Evolutionary conservation across 192 early-diverging fungal genomes (phyloP), one percentile per base, ranked within the genome.

Genomic region (Backusella tuberculispora): DNA sequence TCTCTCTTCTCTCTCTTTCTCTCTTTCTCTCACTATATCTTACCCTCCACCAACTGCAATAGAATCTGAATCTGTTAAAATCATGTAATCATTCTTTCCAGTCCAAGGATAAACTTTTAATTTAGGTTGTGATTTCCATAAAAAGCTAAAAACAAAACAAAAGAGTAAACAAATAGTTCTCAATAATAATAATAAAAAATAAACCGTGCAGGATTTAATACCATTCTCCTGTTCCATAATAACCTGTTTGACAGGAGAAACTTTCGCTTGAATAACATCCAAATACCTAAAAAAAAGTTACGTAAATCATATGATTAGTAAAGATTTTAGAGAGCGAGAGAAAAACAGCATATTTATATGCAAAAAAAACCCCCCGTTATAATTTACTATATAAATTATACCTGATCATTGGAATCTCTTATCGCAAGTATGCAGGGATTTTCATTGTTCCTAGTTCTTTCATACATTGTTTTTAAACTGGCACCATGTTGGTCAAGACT

Each of bases 401-500:
- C 87, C 67, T 83, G 69, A 37, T 84, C 81, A 42, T 84, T 78
- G 14, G 77, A 83, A 69, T 94, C 91, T 46, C 91, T 92, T 68
- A 95, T 86, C 10, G 86, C 87, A 63, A 95, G 70, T n/a, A 95
- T 47, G 64, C 86, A 81, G 1, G 93, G 90, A 13, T 91, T 91
- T 78, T 92, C 87, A 4, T 50, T 13, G 68, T 78, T 78, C 40
- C 85, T 85, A 47, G 87, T 85, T 5, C 79, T 78, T 45, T 83
- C 65, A 74, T 92, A 94, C 72, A 99, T 85, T 2, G 97, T 96
- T 46, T 89, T 84, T 69, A 99, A 83, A 73, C 90, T 92, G 64
- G 93, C 93, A 2, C 97, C 97, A 78, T 99, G 95, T 73, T 94
- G 91, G 66, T 96, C 96, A 65, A 96, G 88, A 63, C 91, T 93